Evolutionary conservation across 345 rosid genomes (phyloP).

Genomic region (Camelina sativa): DNA sequence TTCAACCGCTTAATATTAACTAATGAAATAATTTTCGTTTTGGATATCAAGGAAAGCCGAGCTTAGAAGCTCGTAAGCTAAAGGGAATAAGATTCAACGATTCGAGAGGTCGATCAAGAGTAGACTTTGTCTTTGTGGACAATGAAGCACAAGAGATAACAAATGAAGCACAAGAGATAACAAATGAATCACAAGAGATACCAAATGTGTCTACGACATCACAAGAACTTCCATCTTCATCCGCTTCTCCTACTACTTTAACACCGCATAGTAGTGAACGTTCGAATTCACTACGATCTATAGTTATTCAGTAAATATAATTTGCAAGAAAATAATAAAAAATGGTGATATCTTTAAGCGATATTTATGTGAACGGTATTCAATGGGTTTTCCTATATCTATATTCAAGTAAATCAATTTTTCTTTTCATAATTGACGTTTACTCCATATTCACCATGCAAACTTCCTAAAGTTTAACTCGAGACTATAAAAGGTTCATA

Average conservation of each 20-base stretch:
- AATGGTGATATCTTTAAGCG: background rate
- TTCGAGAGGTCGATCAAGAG: background rate
- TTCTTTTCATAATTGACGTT: no score
- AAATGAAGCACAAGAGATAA: background rate
- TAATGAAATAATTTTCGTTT: background rate
- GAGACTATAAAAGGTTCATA: no score
- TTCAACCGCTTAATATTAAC: background rate
- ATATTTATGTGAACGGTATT: background rate
- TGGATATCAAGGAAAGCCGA: background rate
- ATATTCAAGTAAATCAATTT: no score
- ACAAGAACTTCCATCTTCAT: constrained; percentile 16
- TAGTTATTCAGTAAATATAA: constrained; percentile 17
- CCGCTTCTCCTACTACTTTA: background rate
- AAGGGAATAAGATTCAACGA: constrained; percentile 7
- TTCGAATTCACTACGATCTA: constrained; percentile 19
- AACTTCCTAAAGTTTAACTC: no score
- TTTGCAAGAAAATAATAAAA: background rate
- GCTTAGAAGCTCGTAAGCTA: constrained; percentile 10
- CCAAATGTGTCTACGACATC: constrained; percentile 11
- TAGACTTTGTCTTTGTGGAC: constrained; percentile 9
- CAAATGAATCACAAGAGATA: no score
- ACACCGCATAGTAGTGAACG: background rate
- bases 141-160: constrained; percentile 12
- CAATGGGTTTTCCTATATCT: no score
- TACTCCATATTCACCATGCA: no score